Percentiles rank a stretch among this genome's conserved stretches.
These are phyloP conservation scores for Pleurotus citrinopileatus DNA, from an alignment of 768 basidiomycete species.

Conservation along the genomic window DNA sequence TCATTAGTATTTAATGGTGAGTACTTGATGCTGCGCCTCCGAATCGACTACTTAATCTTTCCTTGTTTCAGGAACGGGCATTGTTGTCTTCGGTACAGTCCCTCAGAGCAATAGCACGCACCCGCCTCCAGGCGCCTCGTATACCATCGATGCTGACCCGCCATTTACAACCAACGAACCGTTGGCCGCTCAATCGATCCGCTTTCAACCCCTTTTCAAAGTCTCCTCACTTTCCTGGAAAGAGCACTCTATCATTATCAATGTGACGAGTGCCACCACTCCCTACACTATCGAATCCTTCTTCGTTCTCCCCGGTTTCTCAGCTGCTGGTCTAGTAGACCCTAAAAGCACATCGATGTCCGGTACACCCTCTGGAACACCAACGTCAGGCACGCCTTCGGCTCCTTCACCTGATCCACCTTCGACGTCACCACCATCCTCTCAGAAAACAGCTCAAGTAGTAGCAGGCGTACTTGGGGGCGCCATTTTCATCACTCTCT, in stretches of 20 bases:
- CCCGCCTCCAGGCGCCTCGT: slow-evolving; percentile 37
- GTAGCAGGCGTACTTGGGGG: slow-evolving; percentile 25
- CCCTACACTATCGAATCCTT: slow-evolving; percentile 42
- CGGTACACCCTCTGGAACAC: background rate
- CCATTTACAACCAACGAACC: slow-evolving; percentile 36
- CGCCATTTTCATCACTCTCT: slow-evolving; percentile 9
- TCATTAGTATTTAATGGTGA: slow-evolving; percentile 37
- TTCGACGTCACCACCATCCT: background rate
- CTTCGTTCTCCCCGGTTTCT: slow-evolving; percentile 28
- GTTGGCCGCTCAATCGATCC: slow-evolving; percentile 25
- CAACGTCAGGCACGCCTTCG: background rate
- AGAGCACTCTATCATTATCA: slow-evolving; percentile 37
- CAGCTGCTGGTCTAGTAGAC: background rate
- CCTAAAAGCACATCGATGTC: background rate
- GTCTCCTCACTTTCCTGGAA: slow-evolving; percentile 21
- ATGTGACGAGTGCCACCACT: slow-evolving; percentile 28
- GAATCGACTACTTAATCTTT: background rate
- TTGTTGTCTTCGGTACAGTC: slow-evolving; percentile 44
- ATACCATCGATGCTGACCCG: slow-evolving; percentile 30
- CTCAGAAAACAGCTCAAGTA: slow-evolving; percentile 18
- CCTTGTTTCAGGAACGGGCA: slow-evolving; percentile 35
- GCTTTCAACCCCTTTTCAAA: slow-evolving; percentile 42
- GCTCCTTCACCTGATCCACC: background rate
- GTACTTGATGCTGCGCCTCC: slow-evolving; percentile 5
- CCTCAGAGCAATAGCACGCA: slow-evolving; percentile 32